Evolutionary conservation across 352 stramenopile species (phyloP).

Genomic region (Globisporangium ultimum): DNA sequence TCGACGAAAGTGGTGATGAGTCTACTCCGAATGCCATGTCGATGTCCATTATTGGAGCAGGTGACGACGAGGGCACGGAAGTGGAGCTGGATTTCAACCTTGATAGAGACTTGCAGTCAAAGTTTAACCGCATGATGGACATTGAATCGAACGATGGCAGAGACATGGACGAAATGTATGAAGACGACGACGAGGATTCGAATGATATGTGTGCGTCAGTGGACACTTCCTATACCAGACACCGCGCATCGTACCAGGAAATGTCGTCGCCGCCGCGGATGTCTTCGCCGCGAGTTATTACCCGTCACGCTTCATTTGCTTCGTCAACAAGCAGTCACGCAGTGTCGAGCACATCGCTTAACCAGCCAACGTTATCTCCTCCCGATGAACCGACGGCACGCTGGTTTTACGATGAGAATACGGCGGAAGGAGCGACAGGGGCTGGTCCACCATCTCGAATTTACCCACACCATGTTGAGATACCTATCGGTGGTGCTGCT

Average conservation of each 20-base stretch:
- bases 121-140: slow-evolving; percentile 73
- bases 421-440: slow-evolving; percentile 24
- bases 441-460: slow-evolving; percentile 69
- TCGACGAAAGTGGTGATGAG: slow-evolving; percentile 10
- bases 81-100: slow-evolving; percentile 82
- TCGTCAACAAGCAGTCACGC: slow-evolving; percentile 50
- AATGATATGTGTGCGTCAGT: slow-evolving; percentile 6
- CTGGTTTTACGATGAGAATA: slow-evolving; percentile 75
- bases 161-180: slow-evolving; percentile 25
- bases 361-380: slow-evolving; percentile 42
- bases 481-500: slow-evolving; percentile 76
- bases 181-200: slow-evolving; percentile 33
- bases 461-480: slow-evolving; percentile 85
- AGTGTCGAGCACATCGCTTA: slow-evolving; percentile 39
- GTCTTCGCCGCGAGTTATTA: slow-evolving; percentile 23
- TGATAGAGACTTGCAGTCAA: slow-evolving; percentile 67
- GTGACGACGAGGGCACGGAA: slow-evolving; percentile 68
- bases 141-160: slow-evolving; percentile 44
- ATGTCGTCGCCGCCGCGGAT: slow-evolving; percentile 29
- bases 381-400: slow-evolving; percentile 70
- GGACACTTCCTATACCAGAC: slow-evolving; percentile 8
- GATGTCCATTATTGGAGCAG: slow-evolving; percentile 79
- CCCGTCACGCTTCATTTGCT: slow-evolving; percentile 48
- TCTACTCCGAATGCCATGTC: slow-evolving; percentile 53
- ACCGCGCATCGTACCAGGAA: slow-evolving; percentile 20